Base-by-base conservation (phyloP, 78 protist species). In the Planoprotostelium fungivorum region DNA sequence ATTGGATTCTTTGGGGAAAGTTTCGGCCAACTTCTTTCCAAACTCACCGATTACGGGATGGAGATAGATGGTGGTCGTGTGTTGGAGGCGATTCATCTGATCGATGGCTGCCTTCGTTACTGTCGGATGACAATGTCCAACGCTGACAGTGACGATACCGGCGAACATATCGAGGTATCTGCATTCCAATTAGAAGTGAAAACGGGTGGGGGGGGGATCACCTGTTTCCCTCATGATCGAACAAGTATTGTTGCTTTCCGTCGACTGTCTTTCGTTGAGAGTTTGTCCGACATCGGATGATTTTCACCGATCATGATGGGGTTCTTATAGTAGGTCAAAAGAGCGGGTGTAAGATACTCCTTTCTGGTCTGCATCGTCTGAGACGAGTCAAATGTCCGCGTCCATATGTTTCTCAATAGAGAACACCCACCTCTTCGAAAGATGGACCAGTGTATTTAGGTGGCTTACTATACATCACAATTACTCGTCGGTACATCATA, bases 141-240 rank as follows among this genome's bases (percentile, higher is more conserved):
- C 87, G 87, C 87, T 85, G 36, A 85, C 87, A 85, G 87, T 85
- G 87, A 85, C 87, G 16, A 85, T 85, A 5, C 87, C 87, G 36
- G 87, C 87, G 16, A 35, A 36, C 37, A 85, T 36, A 85, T 35
- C 87, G 36, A 37, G 37, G 16, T 85, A 37, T 85, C 37, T 36
- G 84, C 29, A 73, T 29, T 29, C 29, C 84, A 29, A 73, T 29
- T 73, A 73, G 84, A 29, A 29, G 29, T 29, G 35, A 73, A 73
- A 73, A 29, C 29, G 84, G 73, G 73, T 51, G 73, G 73, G 5
- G 73, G 5, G 73, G 16, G 73, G 5, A 16, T 51, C 73, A 85
- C 87, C 36, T 85, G 5, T 16, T 85, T 85, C 63, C 36, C 16
- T 85, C 36, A 36, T 37, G 87, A 37, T 85, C 36, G 37, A 37